Conservation (phyloP, 1,139 yeast genomes). For the Starmera stellimalicola region DNA sequence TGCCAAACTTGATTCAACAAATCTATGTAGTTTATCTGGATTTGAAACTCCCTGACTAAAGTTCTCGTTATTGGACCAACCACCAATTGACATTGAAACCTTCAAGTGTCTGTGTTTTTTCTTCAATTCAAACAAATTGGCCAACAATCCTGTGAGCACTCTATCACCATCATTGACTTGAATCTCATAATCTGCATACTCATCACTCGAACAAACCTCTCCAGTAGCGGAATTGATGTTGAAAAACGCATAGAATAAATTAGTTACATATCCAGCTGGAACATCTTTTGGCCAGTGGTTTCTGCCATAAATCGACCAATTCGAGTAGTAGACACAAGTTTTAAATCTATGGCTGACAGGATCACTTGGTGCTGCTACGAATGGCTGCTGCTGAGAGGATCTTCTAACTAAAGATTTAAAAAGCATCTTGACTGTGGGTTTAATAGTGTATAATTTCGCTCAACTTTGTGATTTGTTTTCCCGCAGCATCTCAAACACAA, state of each 20-base stretch:
- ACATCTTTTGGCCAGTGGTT: conserved; percentile 60
- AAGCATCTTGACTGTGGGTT: too few relatives aligned
- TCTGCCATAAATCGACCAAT: conserved; percentile 67
- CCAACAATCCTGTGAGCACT: conserved; percentile 10
- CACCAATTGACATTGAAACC: conserved; percentile 74
- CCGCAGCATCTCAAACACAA: too few relatives aligned
- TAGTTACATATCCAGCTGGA: conserved; percentile 48
- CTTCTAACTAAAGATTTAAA: too few relatives aligned
- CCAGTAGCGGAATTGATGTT: conserved; percentile 48
- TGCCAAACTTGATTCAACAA: conserved; percentile 41
- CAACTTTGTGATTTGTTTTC: too few relatives aligned
- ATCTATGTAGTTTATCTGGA: conserved; percentile 29
- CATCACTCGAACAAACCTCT: conserved; percentile 43
- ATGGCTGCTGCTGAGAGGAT: too few relatives aligned
- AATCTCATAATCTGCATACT: conserved; percentile 57
- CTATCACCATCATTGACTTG: conserved; percentile 20
- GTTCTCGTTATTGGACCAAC: conserved; percentile 59
- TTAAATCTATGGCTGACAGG: conserved; percentile 4
- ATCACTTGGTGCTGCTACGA: too few relatives aligned
- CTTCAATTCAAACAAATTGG: conserved; percentile 16
- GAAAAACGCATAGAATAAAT: conserved; percentile 72
- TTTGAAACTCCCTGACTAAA: conserved; percentile 40
- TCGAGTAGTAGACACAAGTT: conserved; percentile 34
- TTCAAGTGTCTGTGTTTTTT: conserved; percentile 38
- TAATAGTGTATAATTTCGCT: too few relatives aligned